Evolutionary conservation across 1,139 yeast genomes (phyloP).

Genomic region (Hansenula lynferdii): DNA sequence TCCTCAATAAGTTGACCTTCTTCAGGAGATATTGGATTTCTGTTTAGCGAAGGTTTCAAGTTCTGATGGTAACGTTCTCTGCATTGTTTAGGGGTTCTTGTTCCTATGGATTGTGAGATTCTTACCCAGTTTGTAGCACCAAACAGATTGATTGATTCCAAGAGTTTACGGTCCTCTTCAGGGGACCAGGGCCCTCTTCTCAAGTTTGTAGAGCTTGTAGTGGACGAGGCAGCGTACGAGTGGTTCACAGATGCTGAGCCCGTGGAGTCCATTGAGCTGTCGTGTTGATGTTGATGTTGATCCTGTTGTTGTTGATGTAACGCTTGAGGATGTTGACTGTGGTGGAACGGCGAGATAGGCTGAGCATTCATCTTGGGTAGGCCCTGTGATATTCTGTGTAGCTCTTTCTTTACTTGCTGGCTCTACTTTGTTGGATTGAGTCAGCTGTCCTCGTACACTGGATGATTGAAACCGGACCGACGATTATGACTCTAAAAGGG

Average conservation of each 20-base stretch:
- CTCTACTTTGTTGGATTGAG: too few species aligned
- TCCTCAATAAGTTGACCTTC: slow-evolving; percentile 82
- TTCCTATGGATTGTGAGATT: slow-evolving; percentile 65
- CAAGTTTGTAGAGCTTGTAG: slow-evolving; percentile 8
- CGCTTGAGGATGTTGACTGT: slow-evolving; percentile 3
- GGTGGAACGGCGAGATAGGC: too few species aligned
- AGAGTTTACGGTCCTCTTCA: slow-evolving; percentile 69
- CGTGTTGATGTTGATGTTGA: not conserved
- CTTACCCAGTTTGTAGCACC: slow-evolving; percentile 95
- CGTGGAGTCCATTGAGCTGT: not conserved
- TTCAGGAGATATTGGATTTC: slow-evolving; percentile 77
- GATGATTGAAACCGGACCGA: too few species aligned
- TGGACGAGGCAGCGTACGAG: too few species aligned
- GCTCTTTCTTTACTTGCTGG: too few species aligned
- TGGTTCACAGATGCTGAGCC: too few species aligned
- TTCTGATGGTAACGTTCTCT: slow-evolving; percentile 91
- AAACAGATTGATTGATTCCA: slow-evolving; percentile 63
- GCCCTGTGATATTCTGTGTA: too few species aligned
- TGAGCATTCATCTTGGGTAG: too few species aligned
- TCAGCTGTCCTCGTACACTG: too few species aligned
- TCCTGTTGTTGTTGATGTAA: slow-evolving; percentile 1
- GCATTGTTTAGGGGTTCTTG: slow-evolving; percentile 90
- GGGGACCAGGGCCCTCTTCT: slow-evolving; percentile 82
- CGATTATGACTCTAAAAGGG: too few species aligned
- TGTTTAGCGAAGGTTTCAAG: slow-evolving; percentile 76